A percentile compares a stretch with the other conserved stretches of the same genome.
Conservation (phyloP, 768 basidiomycete species). For the Lactarius pseudohatsudake region DNA sequence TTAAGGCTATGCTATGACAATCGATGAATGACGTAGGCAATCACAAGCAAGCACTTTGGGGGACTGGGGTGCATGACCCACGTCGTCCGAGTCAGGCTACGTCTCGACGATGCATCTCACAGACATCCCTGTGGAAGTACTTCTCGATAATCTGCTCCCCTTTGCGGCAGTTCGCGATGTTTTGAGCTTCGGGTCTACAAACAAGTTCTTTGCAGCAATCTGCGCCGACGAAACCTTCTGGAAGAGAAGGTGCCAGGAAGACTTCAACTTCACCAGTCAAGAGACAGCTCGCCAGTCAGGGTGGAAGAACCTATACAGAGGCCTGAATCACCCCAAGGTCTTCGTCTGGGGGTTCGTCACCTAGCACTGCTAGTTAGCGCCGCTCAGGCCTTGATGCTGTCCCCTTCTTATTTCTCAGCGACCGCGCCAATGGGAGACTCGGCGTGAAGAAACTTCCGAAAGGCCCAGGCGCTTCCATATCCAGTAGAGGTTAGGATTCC, state of each 20-base stretch:
- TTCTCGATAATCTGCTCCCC: conserved; percentile 72
- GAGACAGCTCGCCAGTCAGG: conserved; percentile 73
- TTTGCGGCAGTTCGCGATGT: conserved; percentile 55
- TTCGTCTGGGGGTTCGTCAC: conserved; percentile 61
- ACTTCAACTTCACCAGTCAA: conserved; percentile 76
- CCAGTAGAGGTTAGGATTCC: conserved; percentile 64
- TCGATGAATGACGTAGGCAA: neutral
- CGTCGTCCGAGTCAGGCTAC: neutral
- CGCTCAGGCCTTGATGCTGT: neutral
- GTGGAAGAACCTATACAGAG: conserved; percentile 78
- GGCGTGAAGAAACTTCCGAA: conserved; percentile 47
- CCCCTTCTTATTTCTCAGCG: conserved; percentile 42
- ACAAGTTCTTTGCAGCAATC: conserved; percentile 58
- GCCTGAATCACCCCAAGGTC: conserved; percentile 54
- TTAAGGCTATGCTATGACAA: neutral
- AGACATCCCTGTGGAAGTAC: conserved; percentile 71
- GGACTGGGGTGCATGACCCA: neutral
- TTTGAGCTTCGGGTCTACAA: conserved; percentile 57
- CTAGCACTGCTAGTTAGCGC: neutral
- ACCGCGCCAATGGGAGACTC: conserved; percentile 60
- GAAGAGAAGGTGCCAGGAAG: conserved; percentile 63
- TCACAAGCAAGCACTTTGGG: conserved; percentile 1
- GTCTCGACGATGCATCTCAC: conserved; percentile 42
- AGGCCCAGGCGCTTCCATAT: conserved; percentile 52
- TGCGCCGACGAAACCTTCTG: conserved; percentile 77